Percentiles rank a stretch among this genome's conserved stretches.
Conservation (phyloP, 345 rosid species). For the Citrus unshiu region DNA sequence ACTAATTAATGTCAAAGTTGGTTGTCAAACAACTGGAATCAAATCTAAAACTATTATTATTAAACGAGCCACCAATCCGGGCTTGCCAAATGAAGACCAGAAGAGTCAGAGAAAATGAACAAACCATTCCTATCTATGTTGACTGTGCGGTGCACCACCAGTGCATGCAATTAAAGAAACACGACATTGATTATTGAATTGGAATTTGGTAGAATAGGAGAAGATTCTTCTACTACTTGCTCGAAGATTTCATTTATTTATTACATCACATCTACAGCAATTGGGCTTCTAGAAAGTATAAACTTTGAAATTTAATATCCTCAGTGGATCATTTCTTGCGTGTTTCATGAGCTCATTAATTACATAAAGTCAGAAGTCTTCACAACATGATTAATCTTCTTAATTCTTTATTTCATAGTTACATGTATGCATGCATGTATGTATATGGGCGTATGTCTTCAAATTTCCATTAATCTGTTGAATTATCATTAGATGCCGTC, state of each 20-base stretch:
- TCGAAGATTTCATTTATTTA: neutral
- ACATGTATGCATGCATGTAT: too few relatives aligned
- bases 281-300: too few relatives aligned
- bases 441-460: neutral
- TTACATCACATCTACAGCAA: neutral
- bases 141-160: too few relatives aligned
- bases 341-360: neutral
- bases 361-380: neutral
- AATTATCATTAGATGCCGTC: neutral
- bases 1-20: neutral
- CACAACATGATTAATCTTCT: neutral
- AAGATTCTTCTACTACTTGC: neutral
- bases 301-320: too few relatives aligned
- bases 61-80: neutral
- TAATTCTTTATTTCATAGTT: too few relatives aligned
- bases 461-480: neutral
- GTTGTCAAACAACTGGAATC: neutral
- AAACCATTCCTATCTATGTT: neutral
- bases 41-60: neutral
- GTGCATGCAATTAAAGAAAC: too few relatives aligned
- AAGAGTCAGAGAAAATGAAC: neutral
- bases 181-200: too few relatives aligned
- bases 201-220: neutral
- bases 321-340: neutral
- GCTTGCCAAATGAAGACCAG: neutral